A percentile compares a stretch with the other conserved stretches of the same genome.
These are phyloP conservation scores for Aspergillus sp. DNA, from an alignment of 2,329 filamentous ascomycete genomes.

Conservation along the genomic window DNA sequence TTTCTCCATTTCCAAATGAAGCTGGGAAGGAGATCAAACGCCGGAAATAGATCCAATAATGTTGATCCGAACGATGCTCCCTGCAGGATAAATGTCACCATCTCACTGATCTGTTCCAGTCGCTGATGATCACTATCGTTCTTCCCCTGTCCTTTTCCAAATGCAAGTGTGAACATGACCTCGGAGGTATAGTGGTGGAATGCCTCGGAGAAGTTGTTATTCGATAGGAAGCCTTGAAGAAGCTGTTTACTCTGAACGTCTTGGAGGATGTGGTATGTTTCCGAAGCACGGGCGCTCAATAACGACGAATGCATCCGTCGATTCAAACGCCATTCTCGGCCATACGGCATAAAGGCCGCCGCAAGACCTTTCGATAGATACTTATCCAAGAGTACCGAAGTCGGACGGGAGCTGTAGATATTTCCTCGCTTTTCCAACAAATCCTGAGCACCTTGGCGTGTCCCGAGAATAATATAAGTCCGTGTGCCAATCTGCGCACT, in stretches of 20 bases:
- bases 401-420: conserved; percentile 36
- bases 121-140: conserved; percentile 39
- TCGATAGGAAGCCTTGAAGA: conserved; percentile 37
- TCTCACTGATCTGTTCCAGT: conserved; percentile 45
- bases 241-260: conserved; percentile 47
- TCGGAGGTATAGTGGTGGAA: conserved; percentile 47
- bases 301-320: conserved; percentile 41
- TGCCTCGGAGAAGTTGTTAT: conserved; percentile 37
- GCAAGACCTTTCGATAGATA: conserved; percentile 32
- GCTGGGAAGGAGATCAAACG: conserved; percentile 4
- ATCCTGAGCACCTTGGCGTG: conserved; percentile 27
- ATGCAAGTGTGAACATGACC: conserved; percentile 48
- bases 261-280: conserved; percentile 46
- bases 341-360: conserved; percentile 48
- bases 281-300: conserved; percentile 40
- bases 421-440: conserved; percentile 34
- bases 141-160: conserved; percentile 43
- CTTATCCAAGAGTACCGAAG: conserved; percentile 19
- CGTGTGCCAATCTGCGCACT: conserved; percentile 25
- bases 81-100: conserved; percentile 15
- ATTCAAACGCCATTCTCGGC: conserved; percentile 43
- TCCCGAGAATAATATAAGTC: conserved; percentile 32
- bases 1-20: conserved; percentile 6
- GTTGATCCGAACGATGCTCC: conserved; percentile 2
- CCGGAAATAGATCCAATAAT: conserved; percentile 8